Conservation (phyloP, 2,329 filamentous ascomycete genomes). For the Neocucurbitaria cava region DNA sequence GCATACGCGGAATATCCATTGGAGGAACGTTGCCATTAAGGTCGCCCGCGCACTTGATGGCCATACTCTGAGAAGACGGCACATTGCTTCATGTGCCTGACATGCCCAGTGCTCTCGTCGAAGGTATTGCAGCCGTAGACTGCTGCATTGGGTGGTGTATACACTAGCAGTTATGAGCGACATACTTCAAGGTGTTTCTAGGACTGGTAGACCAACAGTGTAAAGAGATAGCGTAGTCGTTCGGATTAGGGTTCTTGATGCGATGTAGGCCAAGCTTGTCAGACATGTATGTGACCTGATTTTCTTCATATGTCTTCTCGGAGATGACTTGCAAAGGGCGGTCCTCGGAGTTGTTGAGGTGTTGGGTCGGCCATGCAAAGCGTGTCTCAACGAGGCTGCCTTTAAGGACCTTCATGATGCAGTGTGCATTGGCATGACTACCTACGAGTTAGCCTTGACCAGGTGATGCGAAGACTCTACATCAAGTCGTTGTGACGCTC, state of each 20-base stretch:
- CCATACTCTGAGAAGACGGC: conserved; percentile 46
- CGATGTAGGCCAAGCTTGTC: conserved; percentile 86
- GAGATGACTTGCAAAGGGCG: conserved; percentile 69
- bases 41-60: conserved; percentile 1
- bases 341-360: conserved; percentile 53
- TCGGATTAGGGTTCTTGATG: conserved; percentile 74
- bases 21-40: not conserved
- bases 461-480: not conserved
- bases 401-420: conserved; percentile 86
- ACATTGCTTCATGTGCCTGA: conserved; percentile 37
- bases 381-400: conserved; percentile 82
- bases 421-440: conserved; percentile 75
- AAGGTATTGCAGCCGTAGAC: conserved; percentile 83
- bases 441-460: conserved; percentile 4
- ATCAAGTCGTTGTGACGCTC: not conserved
- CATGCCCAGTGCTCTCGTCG: conserved; percentile 71
- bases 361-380: conserved; percentile 72
- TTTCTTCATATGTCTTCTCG: conserved; percentile 71
- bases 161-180: conserved; percentile 57
- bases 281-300: conserved; percentile 88
- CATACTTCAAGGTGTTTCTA: not conserved
- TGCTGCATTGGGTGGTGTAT: conserved; percentile 88
- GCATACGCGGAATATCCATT: not conserved
- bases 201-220: conserved; percentile 64
- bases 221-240: conserved; percentile 81